Evolutionary conservation across 352 stramenopile genomes (phyloP).

Genomic region (Phytophthora crassamura): DNA sequence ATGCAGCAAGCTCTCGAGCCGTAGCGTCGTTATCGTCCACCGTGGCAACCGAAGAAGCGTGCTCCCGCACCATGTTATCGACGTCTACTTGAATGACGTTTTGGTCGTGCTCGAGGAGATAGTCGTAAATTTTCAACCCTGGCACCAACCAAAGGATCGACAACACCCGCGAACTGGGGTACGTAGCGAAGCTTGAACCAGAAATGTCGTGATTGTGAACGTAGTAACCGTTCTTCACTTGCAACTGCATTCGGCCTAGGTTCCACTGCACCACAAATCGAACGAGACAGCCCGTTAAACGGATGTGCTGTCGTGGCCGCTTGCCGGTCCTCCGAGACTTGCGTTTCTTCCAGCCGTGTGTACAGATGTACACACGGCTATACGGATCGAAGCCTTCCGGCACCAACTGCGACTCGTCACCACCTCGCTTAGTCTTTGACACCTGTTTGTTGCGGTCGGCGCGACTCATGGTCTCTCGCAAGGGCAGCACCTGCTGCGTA

Average conservation of each 20-base stretch:
- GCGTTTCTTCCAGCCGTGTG: constrained; percentile 3
- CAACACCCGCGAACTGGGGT: background rate
- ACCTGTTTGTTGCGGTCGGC: too few relatives aligned
- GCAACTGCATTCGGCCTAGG: background rate
- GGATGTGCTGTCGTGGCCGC: constrained; percentile 4
- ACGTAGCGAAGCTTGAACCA: background rate
- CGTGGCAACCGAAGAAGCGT: background rate
- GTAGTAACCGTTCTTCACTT: background rate
- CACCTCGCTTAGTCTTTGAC: too few relatives aligned
- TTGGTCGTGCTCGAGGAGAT: constrained; percentile 21
- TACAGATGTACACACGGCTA: constrained; percentile 11
- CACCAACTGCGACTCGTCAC: background rate
- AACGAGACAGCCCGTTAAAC: background rate
- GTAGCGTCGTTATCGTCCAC: constrained; percentile 18
- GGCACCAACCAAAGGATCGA: background rate
- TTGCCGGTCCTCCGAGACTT: background rate
- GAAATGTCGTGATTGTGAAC: background rate
- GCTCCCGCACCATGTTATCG: constrained; percentile 18
- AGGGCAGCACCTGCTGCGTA: too few relatives aligned
- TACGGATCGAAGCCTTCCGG: constrained; percentile 1
- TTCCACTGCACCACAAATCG: constrained; percentile 9
- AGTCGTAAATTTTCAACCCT: constrained; percentile 25
- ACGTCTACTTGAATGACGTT: constrained; percentile 31
- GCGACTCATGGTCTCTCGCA: too few relatives aligned
- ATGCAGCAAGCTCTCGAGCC: background rate